phyloP scores from a whole-genome alignment of 2,329 filamentous ascomycete genomes.

The Fusarium concolor region DNA sequence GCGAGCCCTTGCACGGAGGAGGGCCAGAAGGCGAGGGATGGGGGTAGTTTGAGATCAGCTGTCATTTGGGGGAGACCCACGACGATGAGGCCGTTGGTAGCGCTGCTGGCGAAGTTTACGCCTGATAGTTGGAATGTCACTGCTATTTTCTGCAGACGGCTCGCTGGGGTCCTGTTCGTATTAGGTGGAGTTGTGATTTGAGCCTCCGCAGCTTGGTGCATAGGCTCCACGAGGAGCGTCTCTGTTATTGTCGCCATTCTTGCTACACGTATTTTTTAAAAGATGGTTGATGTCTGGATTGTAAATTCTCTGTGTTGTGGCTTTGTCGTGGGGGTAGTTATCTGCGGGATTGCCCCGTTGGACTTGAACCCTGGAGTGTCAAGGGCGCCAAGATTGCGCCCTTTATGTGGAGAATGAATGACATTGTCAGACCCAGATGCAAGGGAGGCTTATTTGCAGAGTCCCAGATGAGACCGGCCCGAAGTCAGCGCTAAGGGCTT shows the following conservation, averaged over 20 bases:
- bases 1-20: conserved; percentile 52
- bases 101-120: conserved; percentile 43
- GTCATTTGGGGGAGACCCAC: conserved; percentile 57
- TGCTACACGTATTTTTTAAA: too few species aligned
- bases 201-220: background rate
- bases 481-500: too few species aligned
- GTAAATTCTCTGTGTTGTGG: too few species aligned
- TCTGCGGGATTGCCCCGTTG: too few species aligned
- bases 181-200: background rate
- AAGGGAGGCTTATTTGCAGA: too few species aligned
- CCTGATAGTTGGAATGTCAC: conserved; percentile 43
- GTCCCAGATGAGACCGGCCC: too few species aligned
- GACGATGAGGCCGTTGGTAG: conserved; percentile 49
- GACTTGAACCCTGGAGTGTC: too few species aligned
- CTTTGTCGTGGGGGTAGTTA: too few species aligned
- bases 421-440: too few species aligned
- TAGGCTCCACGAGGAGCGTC: background rate
- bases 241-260: conserved; percentile 14
- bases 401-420: too few species aligned
- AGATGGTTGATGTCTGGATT: too few species aligned
- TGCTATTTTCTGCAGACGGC: conserved; percentile 33
- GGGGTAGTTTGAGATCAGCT: conserved; percentile 49
- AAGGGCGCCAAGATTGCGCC: too few species aligned
- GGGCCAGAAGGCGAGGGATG: conserved; percentile 55
- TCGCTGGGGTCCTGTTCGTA: background rate